phyloP scores from a whole-genome alignment of 1,284 basidiomycete genomes.

The Stygiomarasmius scandens region DNA sequence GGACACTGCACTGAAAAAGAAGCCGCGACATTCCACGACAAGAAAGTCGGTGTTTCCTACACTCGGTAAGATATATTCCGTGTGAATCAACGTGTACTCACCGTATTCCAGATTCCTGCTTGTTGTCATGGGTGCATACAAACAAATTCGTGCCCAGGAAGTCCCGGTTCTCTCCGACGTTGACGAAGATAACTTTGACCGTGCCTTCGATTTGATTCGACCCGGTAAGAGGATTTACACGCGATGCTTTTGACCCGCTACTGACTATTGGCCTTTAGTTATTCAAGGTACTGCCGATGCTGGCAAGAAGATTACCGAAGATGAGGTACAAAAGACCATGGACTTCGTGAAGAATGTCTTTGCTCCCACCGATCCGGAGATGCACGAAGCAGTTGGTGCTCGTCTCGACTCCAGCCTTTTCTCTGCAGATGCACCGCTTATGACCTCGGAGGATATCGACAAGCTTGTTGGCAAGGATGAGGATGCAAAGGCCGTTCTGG shows the following conservation, averaged over 20 bases:
- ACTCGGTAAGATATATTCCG: neutral
- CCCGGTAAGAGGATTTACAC: neutral
- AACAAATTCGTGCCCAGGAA: neutral
- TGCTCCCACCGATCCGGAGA: neutral
- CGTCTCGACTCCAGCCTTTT: neutral
- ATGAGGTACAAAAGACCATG: neutral
- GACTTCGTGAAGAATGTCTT: neutral
- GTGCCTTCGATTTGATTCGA: neutral
- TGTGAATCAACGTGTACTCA: neutral
- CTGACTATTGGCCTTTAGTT: neutral
- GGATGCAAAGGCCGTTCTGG: neutral
- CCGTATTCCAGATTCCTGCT: neutral
- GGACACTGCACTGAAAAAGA: constrained; percentile 51
- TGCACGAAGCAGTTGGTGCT: neutral
- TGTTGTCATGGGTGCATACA: constrained; percentile 2
- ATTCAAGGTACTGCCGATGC: constrained; percentile 1
- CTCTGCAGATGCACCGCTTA: neutral
- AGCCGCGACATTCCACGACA: constrained; percentile 31
- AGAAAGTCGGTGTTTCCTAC: neutral
- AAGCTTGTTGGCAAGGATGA: neutral
- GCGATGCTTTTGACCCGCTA: neutral
- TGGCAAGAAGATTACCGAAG: neutral
- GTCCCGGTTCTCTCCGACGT: neutral
- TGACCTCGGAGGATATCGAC: neutral
- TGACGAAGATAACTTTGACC: neutral